A percentile compares a stretch with the other conserved stretches of the same genome.
These are phyloP conservation scores for Smittium mucronatum DNA, from an alignment of 371 early-diverging fungal genomes.

Conservation along the genomic window DNA sequence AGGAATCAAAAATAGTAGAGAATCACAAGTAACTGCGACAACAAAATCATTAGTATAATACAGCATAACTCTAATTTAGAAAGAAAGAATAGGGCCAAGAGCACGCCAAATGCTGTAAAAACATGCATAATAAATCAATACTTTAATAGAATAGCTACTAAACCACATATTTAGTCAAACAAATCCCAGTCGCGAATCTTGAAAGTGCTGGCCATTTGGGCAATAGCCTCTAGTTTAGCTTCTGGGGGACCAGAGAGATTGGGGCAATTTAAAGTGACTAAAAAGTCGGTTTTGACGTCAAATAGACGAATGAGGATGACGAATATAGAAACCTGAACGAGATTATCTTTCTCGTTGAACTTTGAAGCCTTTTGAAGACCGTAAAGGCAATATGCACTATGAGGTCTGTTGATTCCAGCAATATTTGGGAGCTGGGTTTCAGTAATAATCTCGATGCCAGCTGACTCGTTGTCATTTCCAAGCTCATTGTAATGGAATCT, in stretches of 20 bases:
- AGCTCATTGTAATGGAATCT: constrained; percentile 51
- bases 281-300: constrained; percentile 49
- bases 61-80: too few relatives aligned
- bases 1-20: too few relatives aligned
- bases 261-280: constrained; percentile 51
- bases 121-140: too few relatives aligned
- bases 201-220: neutral
- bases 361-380: constrained; percentile 2
- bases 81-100: too few relatives aligned
- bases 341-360: neutral
- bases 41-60: too few relatives aligned
- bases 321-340: constrained; percentile 39
- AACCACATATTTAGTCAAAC: neutral
- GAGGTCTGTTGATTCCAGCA: neutral
- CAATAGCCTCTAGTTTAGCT: neutral
- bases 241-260: constrained; percentile 23
- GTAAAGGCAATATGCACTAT: neutral
- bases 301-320: constrained; percentile 52
- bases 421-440: neutral
- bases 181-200: neutral
- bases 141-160: too few relatives aligned
- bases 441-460: constrained; percentile 16
- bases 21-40: too few relatives aligned
- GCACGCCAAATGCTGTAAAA: too few relatives aligned
- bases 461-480: constrained; percentile 57